Evolutionary conservation across 345 rosid genomes (phyloP), one percentile per base, ranked within the genome.

Genomic region (Cardamine chenopodiifolia): DNA sequence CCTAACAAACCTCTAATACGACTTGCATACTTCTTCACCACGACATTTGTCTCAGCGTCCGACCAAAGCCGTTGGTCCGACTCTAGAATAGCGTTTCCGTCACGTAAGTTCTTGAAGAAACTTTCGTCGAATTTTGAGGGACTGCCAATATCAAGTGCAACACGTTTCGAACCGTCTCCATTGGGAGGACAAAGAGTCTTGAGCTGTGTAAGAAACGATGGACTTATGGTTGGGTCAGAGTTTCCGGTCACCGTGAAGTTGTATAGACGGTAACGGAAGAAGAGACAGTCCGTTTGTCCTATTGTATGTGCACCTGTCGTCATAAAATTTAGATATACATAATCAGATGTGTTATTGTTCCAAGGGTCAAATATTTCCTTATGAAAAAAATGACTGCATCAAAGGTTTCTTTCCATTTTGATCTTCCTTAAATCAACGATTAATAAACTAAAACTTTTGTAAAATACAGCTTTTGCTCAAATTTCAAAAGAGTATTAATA

Each of bases 11-110:
- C 95, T 50, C 87, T 86, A 7, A 89, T 47, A 52, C 58, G 73
- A 54, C 91, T 88, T 2, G 84, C 87, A 76, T 85, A 86, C 10
- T 82, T 86, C 23, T 82, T 77, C 60, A 91, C 90, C 25, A 79
- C 34, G 2, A 8, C 34, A 1, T 83, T 71, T 0, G 97, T 89
- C 11, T 76, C 71, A 5, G 81, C 63, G 58, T 91, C 92, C 7
- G 80, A 82, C 88, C 86, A 84, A 22, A 91, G 86, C 85, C 92
- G 82, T 70, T 87, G 91, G 71, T 91, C 97, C 12, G 95, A 89
- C 74, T 91, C 95, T 59, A 89, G 70, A 14, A 89, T 85, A 32
- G 82, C 95, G 39, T 83, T 85, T 1, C 93, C 91, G 6, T 86
- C 88, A 3, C 86, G 74, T 15, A 91, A 56, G 58, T 89, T 91